Percentiles rank a stretch among this genome's conserved stretches.
phyloP scores from a whole-genome alignment of 768 basidiomycete species.

The Phaffia tasmanica region DNA sequence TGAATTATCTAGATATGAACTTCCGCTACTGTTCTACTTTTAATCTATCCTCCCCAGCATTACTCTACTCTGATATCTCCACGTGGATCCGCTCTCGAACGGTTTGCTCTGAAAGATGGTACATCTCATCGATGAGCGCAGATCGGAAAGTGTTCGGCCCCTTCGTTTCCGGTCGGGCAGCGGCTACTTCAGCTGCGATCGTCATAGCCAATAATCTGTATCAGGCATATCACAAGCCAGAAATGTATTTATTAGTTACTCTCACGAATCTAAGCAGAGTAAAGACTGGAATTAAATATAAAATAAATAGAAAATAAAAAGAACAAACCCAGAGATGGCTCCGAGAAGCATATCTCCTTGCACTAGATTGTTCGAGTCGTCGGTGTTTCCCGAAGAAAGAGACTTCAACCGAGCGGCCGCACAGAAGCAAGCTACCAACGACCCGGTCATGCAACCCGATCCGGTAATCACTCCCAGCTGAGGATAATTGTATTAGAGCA shows the following conservation, averaged over 20 bases:
- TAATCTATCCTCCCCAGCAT: too few relatives aligned
- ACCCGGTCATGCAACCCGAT: constrained; percentile 62
- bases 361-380: constrained; percentile 44
- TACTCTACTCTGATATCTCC: too few relatives aligned
- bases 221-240: neutral
- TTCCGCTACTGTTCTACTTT: too few relatives aligned
- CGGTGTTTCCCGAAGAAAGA: constrained; percentile 32
- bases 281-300: neutral
- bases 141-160: constrained; percentile 58
- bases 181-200: constrained; percentile 54
- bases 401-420: constrained; percentile 50
- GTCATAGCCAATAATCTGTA: constrained; percentile 51
- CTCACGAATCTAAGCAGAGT: neutral
- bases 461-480: constrained; percentile 74
- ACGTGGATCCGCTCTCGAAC: too few relatives aligned
- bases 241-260: neutral
- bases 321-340: constrained; percentile 62
- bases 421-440: constrained; percentile 48
- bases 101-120: constrained; percentile 35
- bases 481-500: constrained; percentile 15
- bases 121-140: constrained; percentile 53
- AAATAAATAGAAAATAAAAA: neutral
- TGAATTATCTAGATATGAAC: too few relatives aligned
- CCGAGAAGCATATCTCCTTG: constrained; percentile 66
- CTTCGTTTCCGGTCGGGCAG: constrained; percentile 43